Percentiles rank a stretch among this genome's conserved stretches.
Conservation (phyloP, 2,329 filamentous ascomycete genomes). For the Monosporascus sp. region DNA sequence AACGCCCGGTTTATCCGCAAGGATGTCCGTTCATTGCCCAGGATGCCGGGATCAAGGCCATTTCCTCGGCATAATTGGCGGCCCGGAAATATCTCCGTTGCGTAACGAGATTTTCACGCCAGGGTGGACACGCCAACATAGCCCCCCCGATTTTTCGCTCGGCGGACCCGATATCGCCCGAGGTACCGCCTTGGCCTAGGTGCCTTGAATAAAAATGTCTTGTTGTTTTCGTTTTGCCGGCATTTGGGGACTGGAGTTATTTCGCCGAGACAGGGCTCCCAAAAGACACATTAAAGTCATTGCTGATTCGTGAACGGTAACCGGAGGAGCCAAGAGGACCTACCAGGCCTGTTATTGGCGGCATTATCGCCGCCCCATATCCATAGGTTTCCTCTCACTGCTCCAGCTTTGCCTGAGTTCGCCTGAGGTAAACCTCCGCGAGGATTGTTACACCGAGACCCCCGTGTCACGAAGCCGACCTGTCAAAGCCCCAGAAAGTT, state of each 20-base stretch:
- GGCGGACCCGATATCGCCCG: conserved; percentile 16
- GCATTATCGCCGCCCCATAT: not conserved
- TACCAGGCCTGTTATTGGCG: not conserved
- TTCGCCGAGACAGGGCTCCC: not conserved
- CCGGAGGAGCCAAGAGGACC: not conserved
- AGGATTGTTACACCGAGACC: not conserved
- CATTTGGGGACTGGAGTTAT: not conserved
- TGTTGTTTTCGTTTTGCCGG: conserved; percentile 6
- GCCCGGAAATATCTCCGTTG: not conserved
- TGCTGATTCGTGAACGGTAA: too few relatives aligned
- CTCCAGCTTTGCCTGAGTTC: not conserved
- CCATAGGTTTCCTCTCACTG: not conserved
- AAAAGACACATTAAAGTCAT: too few relatives aligned
- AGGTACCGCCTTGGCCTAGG: conserved; percentile 8
- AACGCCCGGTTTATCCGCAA: too few relatives aligned
- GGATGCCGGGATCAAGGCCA: too few relatives aligned
- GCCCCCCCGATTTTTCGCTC: conserved; percentile 11
- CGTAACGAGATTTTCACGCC: not conserved
- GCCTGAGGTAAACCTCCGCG: not conserved
- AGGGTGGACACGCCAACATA: not conserved
- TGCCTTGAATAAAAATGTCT: not conserved
- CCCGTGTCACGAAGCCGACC: not conserved
- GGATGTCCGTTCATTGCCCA: too few relatives aligned
- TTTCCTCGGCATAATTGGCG: not conserved
- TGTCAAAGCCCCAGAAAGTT: too few relatives aligned